These are phyloP conservation scores for Penicillium aurantiogriseum DNA, from an alignment of 2,329 filamentous ascomycete species.

Conservation along the genomic window DNA sequence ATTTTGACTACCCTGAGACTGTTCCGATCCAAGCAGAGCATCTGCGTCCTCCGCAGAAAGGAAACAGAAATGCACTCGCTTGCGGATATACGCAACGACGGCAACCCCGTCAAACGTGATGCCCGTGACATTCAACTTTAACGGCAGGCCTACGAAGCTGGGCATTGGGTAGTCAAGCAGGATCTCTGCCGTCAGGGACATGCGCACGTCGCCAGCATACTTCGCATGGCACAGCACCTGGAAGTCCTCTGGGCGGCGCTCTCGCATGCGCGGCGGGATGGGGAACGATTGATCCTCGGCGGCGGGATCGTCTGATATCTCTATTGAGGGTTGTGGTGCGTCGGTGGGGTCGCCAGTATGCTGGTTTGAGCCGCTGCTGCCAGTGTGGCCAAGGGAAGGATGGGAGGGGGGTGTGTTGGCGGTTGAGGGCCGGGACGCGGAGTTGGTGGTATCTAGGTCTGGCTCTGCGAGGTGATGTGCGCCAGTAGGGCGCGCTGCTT, in stretches of 20 bases:
- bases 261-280: conserved; percentile 59
- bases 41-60: conserved; percentile 87
- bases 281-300: conserved; percentile 21
- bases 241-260: conserved; percentile 79
- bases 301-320: conserved; percentile 20
- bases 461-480: conserved; percentile 31
- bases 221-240: conserved; percentile 89
- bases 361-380: conserved; percentile 27
- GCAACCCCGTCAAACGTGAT: conserved; percentile 93
- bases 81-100: conserved; percentile 85
- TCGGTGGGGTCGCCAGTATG: conserved; percentile 28
- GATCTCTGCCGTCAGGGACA: conserved; percentile 91
- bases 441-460: conserved; percentile 38
- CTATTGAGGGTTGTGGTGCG: conserved; percentile 22
- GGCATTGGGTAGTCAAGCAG: conserved; percentile 98
- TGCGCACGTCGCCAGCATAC: conserved; percentile 81
- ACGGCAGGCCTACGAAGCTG: conserved; percentile 91
- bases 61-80: conserved; percentile 89
- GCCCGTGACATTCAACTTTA: conserved; percentile 92
- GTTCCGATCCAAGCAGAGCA: conserved; percentile 61
- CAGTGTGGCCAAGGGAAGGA: conserved; percentile 24
- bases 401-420: conserved; percentile 38
- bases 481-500: conserved; percentile 14
- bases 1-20: conserved; percentile 31
- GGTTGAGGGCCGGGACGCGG: conserved; percentile 45